Evolutionary conservation across 805 yeast genomes (phyloP), one percentile per base, ranked within the genome.

Genomic region (Schwanniomyces polymorphus): DNA sequence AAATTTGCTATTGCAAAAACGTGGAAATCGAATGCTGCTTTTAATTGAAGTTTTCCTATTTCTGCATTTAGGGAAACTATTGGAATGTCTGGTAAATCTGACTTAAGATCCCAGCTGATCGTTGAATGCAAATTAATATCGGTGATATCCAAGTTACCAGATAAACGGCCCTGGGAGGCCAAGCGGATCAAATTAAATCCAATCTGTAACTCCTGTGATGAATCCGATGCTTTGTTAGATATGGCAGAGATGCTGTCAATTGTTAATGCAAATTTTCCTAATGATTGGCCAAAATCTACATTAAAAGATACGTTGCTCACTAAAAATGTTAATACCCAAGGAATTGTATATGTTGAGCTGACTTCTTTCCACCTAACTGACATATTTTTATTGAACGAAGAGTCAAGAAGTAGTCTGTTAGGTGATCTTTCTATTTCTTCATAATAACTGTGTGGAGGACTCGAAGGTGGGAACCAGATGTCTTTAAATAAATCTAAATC

Each of bases 401-500:
- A 50, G 14, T 43, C 53, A 8, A 58, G 46, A 26, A 42, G 45
- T 33, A 39, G 29, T 5, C 26, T 25, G 26, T 25, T 14, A 7
- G 9, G 25, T 10, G 7, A 9, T 14, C 9, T 27, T 18, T 27
- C 26, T 12, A 27, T 17, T 7, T n/a, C 26, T 9, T 25, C 29
- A 16, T 21, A 17, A 5, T 8, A 8, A 7, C 12, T 4, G 2
- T 17, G 8, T 2, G 41, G 16, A 17, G 18, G 11, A 11, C 18
- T 11, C 17, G 44, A 37, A 18, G 44, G 21, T 0, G 92, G 85
- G 18, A 78, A 60, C 97, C 97, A 91, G 27, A 89, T 82, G 65
- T 91, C 96, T 46, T 75, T 74, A 66, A 94, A 94, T 25, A 91
- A 65, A 44, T 87, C 85, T 46, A 92, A 65, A 61, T 94, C 97